phyloP scores from a whole-genome alignment of 2,329 filamentous ascomycete genomes.

The Cercospora zeae-maydis region DNA sequence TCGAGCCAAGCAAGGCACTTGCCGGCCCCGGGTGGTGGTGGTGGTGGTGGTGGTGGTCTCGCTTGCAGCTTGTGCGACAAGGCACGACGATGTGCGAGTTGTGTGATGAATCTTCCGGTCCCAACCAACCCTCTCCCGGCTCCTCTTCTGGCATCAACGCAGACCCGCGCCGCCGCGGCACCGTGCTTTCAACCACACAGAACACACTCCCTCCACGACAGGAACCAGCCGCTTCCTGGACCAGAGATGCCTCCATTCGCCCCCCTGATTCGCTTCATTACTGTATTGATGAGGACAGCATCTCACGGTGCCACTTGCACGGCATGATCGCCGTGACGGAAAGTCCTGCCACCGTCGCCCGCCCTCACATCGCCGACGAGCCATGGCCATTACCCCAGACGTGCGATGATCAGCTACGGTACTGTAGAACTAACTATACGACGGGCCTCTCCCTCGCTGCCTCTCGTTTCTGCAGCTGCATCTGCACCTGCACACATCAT shows the following conservation, averaged over 20 bases:
- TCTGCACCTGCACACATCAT: neutral
- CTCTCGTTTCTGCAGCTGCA: neutral
- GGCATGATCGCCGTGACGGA: neutral
- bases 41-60: no score
- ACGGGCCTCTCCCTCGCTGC: no score
- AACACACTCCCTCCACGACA: neutral
- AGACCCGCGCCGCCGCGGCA: neutral
- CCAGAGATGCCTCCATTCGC: neutral
- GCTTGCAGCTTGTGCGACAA: neutral
- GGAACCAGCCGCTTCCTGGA: constrained; percentile 1
- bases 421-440: neutral
- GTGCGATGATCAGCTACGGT: neutral
- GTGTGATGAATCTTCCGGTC: neutral
- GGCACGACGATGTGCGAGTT: neutral
- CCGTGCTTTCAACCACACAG: neutral
- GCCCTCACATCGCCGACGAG: neutral
- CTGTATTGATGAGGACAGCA: neutral
- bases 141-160: neutral
- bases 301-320: neutral
- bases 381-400: neutral
- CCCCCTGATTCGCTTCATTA: neutral
- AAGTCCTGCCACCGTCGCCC: neutral
- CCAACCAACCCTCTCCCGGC: neutral
- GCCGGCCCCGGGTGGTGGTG: no score
- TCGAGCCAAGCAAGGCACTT: no score